A percentile compares a stretch with the other conserved stretches of the same genome.
Conservation (phyloP, 441 rosid species). For the Populus hybrid region DNA sequence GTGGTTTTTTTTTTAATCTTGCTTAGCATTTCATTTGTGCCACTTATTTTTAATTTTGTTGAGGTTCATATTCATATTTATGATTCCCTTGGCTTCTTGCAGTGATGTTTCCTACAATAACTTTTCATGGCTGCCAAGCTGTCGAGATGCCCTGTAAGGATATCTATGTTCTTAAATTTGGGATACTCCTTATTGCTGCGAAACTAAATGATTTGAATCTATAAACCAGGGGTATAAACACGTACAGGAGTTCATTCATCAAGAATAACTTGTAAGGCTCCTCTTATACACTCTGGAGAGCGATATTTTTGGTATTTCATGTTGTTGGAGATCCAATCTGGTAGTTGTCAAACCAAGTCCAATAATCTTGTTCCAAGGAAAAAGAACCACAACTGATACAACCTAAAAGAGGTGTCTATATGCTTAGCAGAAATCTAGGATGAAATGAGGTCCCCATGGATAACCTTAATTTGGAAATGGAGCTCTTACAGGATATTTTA, state of each 20-base stretch:
- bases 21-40: background rate
- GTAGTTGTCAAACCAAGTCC: too few relatives aligned
- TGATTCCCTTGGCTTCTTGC: constrained; percentile 5
- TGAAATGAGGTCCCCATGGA: too few relatives aligned
- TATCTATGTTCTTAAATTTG: background rate
- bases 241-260: constrained; percentile 26
- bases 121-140: constrained; percentile 25
- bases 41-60: too few relatives aligned
- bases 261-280: background rate
- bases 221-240: constrained; percentile 32
- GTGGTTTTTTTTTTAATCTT: background rate
- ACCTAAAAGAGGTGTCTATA: too few relatives aligned
- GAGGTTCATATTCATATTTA: too few relatives aligned
- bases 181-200: background rate
- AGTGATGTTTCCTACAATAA: constrained; percentile 44
- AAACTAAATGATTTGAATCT: background rate
- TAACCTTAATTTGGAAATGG: too few relatives aligned
- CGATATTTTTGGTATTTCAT: too few relatives aligned
- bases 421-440: too few relatives aligned
- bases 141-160: constrained; percentile 25
- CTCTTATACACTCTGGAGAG: background rate
- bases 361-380: too few relatives aligned
- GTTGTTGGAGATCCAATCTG: too few relatives aligned
- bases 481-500: too few relatives aligned
- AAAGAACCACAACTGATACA: too few relatives aligned